Percentiles rank a stretch among this genome's conserved stretches.
These are phyloP conservation scores for Serendipita vermifera DNA, from an alignment of 768 basidiomycete genomes.

Conservation along the genomic window DNA sequence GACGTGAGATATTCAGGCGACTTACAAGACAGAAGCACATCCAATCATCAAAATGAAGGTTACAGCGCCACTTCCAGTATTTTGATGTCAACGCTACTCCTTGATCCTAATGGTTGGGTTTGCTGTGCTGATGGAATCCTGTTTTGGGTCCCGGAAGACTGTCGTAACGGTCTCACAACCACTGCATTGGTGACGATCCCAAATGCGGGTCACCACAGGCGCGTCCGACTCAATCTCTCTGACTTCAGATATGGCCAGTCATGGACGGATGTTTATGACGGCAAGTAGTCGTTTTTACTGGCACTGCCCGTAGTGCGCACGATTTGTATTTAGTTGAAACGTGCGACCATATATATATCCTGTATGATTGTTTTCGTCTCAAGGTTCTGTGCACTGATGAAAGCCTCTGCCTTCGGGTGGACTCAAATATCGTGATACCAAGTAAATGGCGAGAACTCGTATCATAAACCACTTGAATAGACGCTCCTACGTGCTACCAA, in stretches of 20 bases:
- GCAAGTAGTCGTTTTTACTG: too few relatives aligned
- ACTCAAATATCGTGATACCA: too few relatives aligned
- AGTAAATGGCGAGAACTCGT: too few relatives aligned
- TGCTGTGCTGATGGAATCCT: not conserved
- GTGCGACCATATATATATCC: too few relatives aligned
- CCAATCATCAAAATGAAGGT: not conserved
- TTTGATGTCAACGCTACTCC: not conserved
- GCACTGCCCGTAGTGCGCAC: too few relatives aligned
- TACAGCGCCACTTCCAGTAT: not conserved
- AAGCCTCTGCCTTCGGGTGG: too few relatives aligned
- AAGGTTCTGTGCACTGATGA: too few relatives aligned
- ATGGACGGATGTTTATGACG: not conserved
- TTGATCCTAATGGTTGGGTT: not conserved
- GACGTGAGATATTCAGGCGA: too few relatives aligned
- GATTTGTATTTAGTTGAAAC: too few relatives aligned
- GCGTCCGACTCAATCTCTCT: not conserved
- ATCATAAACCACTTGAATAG: too few relatives aligned
- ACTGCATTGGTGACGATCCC: not conserved
- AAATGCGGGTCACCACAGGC: not conserved
- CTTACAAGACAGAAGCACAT: not conserved
- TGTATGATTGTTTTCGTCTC: too few relatives aligned
- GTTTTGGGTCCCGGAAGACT: conserved; percentile 1
- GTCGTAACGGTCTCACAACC: not conserved
- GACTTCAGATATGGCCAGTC: not conserved
- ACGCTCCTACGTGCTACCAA: too few relatives aligned